Conservation (phyloP, 2,329 filamentous ascomycete genomes). For the Ascochyta clinopodiicola region DNA sequence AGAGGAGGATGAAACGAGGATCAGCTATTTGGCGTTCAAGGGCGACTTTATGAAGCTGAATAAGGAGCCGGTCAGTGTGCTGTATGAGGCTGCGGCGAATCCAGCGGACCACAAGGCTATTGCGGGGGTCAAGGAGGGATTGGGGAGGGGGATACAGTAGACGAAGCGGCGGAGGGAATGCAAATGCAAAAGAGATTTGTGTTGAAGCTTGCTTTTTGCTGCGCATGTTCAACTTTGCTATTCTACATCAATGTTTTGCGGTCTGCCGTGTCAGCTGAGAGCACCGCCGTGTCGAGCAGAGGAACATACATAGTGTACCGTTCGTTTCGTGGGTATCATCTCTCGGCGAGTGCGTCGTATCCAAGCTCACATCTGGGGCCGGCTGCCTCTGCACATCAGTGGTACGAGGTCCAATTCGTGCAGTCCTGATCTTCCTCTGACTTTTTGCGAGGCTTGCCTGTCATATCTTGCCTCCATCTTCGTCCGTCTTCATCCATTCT, state of each 20-base stretch:
- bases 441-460: neutral
- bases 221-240: neutral
- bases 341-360: neutral
- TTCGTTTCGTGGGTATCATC: constrained; percentile 20
- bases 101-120: constrained; percentile 77
- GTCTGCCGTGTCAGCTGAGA: constrained; percentile 9
- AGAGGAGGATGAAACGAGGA: constrained; percentile 77
- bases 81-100: constrained; percentile 95
- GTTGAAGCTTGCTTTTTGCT: neutral
- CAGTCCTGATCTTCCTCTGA: neutral
- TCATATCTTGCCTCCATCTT: neutral
- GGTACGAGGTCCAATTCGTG: too few species aligned
- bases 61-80: constrained; percentile 79
- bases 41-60: constrained; percentile 91
- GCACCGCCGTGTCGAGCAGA: neutral
- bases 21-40: constrained; percentile 89
- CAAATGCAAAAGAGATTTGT: neutral
- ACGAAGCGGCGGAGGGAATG: neutral
- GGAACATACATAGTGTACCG: constrained; percentile 15
- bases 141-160: constrained; percentile 46
- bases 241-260: neutral
- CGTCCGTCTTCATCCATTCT: too few species aligned
- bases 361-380: neutral
- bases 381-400: neutral
- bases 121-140: constrained; percentile 46